A percentile compares a stretch with the other conserved stretches of the same genome.
These are phyloP conservation scores for Microbotryomycetes sp. DNA, from an alignment of 1,284 basidiomycete species.

Conservation along the genomic window DNA sequence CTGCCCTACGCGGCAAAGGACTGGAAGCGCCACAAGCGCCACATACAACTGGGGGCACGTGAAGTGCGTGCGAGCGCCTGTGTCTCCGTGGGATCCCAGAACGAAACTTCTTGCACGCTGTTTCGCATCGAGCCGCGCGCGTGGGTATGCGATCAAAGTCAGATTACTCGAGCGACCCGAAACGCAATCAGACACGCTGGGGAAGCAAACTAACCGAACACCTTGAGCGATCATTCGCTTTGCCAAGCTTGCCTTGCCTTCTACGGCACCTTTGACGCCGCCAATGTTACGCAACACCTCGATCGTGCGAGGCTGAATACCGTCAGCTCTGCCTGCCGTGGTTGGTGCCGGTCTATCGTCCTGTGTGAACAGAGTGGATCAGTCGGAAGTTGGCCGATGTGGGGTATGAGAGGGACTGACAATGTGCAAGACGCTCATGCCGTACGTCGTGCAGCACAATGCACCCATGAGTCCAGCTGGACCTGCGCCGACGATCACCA, in stretches of 20 bases:
- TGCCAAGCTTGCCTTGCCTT: conserved; percentile 34
- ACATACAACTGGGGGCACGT: conserved; percentile 44
- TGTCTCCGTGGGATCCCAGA: conserved; percentile 42
- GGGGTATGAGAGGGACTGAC: conserved; percentile 36
- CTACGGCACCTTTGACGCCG: conserved; percentile 27
- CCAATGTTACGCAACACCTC: conserved; percentile 38
- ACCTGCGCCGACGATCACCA: conserved; percentile 31
- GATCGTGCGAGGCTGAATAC: conserved; percentile 43
- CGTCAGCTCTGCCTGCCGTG: conserved; percentile 44
- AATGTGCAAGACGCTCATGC: conserved; percentile 35
- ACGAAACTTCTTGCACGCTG: conserved; percentile 43
- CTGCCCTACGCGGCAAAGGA: neutral
- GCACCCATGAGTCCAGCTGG: conserved; percentile 31
- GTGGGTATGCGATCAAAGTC: neutral
- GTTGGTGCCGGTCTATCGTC: conserved; percentile 44
- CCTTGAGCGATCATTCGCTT: conserved; percentile 39
- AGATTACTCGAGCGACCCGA: too few relatives aligned
- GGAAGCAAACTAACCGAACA: conserved; percentile 32
- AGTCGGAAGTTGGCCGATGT: too few relatives aligned
- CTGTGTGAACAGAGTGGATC: neutral
- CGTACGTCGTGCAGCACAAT: conserved; percentile 35
- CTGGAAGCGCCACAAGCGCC: neutral
- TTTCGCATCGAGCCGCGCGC: neutral
- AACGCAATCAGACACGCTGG: conserved; percentile 20
- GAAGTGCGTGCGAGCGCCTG: conserved; percentile 42